Evolutionary conservation across 805 yeast genomes (phyloP).

Genomic region (Komagataella pseudopastoris): DNA sequence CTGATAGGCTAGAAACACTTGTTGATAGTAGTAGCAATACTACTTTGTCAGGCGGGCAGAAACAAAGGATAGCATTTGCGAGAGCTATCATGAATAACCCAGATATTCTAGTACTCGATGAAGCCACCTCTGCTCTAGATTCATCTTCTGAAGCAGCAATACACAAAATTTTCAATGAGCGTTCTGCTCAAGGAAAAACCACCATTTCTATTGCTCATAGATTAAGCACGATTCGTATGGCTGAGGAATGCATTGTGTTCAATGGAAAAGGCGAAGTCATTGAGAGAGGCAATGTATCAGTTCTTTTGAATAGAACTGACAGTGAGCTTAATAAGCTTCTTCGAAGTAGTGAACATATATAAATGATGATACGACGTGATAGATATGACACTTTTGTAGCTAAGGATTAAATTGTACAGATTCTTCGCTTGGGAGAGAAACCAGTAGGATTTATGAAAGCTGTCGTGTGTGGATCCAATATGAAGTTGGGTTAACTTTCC

Average conservation of each 20-base stretch:
- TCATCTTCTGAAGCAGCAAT: conserved; percentile 80
- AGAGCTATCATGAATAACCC: conserved; percentile 75
- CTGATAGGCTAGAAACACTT: conserved; percentile 66
- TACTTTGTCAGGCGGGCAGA: conserved; percentile 90
- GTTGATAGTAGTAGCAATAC: conserved; percentile 75
- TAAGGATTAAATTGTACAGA: too few species aligned
- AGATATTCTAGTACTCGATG: conserved; percentile 72
- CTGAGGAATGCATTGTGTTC: conserved; percentile 70
- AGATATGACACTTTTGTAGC: not conserved
- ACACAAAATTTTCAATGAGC: conserved; percentile 48
- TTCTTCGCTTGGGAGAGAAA: not conserved
- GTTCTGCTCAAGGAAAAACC: conserved; percentile 48
- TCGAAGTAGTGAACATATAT: conserved; percentile 12
- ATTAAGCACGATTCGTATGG: conserved; percentile 72
- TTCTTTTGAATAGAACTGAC: conserved; percentile 29
- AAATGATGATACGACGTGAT: conserved; percentile 1
- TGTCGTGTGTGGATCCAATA: not conserved
- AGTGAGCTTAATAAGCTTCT: conserved; percentile 32
- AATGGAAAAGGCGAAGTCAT: conserved; percentile 56
- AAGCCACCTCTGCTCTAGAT: conserved; percentile 91
- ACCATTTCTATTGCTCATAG: conserved; percentile 88
- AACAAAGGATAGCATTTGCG: conserved; percentile 85
- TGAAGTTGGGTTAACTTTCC: too few species aligned
- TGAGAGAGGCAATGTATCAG: conserved; percentile 51
- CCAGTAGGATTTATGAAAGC: not conserved